A percentile compares a stretch with the other conserved stretches of the same genome.
These are phyloP conservation scores for Macaranga tanarius DNA, from an alignment of 441 rosid species.

Conservation along the genomic window DNA sequence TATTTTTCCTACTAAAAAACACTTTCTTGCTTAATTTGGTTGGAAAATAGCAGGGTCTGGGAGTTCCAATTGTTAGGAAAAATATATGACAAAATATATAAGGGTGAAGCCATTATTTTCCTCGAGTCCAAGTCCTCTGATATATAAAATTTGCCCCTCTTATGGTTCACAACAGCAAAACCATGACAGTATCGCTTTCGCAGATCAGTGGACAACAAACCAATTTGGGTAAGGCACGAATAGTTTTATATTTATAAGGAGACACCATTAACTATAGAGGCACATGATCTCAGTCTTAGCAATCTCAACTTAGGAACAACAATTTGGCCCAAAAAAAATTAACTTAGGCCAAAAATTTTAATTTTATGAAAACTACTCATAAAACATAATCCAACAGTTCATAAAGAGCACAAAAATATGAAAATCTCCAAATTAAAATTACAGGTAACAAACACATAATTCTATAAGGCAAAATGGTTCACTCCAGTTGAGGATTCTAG, in stretches of 20 bases:
- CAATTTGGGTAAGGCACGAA: slow-evolving; percentile 25
- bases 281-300: slow-evolving; percentile 25
- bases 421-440: no score
- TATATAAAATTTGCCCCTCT: neutral
- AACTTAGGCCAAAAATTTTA: neutral
- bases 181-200: slow-evolving; percentile 21
- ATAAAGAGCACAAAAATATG: neutral
- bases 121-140: no score
- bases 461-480: neutral
- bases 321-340: slow-evolving; percentile 19
- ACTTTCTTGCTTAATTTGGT: no score
- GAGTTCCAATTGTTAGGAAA: no score
- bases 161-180: neutral
- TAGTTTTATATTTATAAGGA: slow-evolving; percentile 9
- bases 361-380: no score
- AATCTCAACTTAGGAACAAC: neutral
- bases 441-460: neutral
- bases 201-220: slow-evolving; percentile 21
- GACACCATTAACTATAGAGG: slow-evolving; percentile 11
- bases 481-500: neutral
- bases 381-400: neutral
- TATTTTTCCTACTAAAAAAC: no score
- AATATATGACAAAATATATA: no score
- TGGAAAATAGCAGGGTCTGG: no score
- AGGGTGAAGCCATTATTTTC: slow-evolving; percentile 1